Conservation (phyloP, 805 yeast species). For the Cyberlindnera galapagoensis region DNA sequence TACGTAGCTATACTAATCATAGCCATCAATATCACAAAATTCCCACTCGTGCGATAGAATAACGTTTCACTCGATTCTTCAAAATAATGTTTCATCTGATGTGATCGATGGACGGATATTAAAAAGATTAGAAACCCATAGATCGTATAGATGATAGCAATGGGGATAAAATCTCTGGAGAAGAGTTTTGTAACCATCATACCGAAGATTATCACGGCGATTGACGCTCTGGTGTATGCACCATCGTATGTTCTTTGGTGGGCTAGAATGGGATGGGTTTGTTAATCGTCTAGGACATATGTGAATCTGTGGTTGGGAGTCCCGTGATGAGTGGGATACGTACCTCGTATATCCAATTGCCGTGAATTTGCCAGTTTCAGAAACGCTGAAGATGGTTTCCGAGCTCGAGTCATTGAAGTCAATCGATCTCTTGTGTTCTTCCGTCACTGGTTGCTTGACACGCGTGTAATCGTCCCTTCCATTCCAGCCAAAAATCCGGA, state of each 20-base stretch:
- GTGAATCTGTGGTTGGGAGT: neutral
- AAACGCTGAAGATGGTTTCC: constrained; percentile 8
- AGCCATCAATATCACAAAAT: constrained; percentile 47
- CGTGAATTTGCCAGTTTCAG: constrained; percentile 8
- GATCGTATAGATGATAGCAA: constrained; percentile 59
- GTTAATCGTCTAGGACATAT: neutral
- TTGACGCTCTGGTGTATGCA: constrained; percentile 68
- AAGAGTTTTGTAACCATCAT: constrained; percentile 59
- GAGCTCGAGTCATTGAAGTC: neutral
- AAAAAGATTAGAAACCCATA: constrained; percentile 45
- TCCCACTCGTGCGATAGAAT: constrained; percentile 56
- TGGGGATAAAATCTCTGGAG: constrained; percentile 53
- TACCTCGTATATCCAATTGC: constrained; percentile 12
- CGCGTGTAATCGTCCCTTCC: no score
- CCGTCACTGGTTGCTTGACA: no score
- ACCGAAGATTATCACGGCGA: constrained; percentile 56
- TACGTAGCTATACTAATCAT: constrained; percentile 46
- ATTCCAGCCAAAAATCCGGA: constrained; percentile 2
- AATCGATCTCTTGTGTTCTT: no score
- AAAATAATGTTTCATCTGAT: constrained; percentile 31
- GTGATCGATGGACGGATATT: constrained; percentile 29
- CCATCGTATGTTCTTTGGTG: constrained; percentile 84
- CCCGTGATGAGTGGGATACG: neutral
- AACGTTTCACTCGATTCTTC: constrained; percentile 29
- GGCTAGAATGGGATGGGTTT: constrained; percentile 29